A percentile compares a stretch with the other conserved stretches of the same genome.
Conservation (phyloP, 257 asterid species). For the Solanum piurae region DNA sequence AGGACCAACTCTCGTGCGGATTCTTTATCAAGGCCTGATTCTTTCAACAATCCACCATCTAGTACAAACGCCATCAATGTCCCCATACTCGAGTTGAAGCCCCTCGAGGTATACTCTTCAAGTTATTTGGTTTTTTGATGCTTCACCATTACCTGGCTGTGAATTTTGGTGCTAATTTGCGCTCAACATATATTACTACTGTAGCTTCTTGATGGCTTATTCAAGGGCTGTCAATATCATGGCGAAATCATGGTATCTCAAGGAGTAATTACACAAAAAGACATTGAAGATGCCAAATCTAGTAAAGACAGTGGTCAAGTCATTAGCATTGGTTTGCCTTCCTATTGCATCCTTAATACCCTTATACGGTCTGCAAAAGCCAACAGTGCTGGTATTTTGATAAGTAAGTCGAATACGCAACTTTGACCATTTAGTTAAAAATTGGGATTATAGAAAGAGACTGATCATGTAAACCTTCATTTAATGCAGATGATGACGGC, state of each 20-base stretch:
- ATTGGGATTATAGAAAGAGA: not conserved
- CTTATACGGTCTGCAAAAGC: conserved; percentile 69
- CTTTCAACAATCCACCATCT: conserved; percentile 41
- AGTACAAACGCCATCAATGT: conserved; percentile 31
- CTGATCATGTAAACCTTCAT: not conserved
- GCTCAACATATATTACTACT: not conserved
- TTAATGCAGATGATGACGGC: conserved; percentile 36
- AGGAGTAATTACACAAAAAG: conserved; percentile 58
- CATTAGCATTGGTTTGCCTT: conserved; percentile 70
- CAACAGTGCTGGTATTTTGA: conserved; percentile 48
- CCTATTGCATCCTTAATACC: conserved; percentile 66
- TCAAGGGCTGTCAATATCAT: conserved; percentile 44
- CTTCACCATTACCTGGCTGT: not conserved
- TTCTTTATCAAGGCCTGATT: conserved; percentile 45
- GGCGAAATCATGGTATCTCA: conserved; percentile 60
- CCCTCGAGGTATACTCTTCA: conserved; percentile 54
- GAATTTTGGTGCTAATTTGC: conserved; percentile 1
- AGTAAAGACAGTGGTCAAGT: conserved; percentile 37
- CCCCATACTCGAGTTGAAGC: conserved; percentile 69
- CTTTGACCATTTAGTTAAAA: not conserved
- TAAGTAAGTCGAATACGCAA: conserved; percentile 30
- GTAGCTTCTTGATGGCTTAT: conserved; percentile 58
- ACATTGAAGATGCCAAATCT: conserved; percentile 68
- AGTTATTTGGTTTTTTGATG: not conserved
- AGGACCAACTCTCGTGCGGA: conserved; percentile 22